Base-by-base conservation (phyloP, 2,329 filamentous ascomycete genomes). In the Thermothelomyces thermophilus region DNA sequence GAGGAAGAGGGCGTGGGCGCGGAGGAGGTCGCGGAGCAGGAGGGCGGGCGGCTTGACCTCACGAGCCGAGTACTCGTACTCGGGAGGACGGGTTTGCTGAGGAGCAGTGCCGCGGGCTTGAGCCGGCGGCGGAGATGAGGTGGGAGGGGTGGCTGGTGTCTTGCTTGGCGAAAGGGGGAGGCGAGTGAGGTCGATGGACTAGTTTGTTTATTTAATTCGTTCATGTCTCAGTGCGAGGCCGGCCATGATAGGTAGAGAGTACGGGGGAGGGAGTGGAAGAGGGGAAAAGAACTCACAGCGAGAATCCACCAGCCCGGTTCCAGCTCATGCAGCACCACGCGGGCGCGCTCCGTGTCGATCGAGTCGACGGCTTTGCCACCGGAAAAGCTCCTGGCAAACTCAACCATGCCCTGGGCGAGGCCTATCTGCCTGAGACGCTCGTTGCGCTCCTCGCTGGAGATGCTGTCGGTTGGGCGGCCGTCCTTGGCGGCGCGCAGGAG, bases 291-390 rank as follows among this genome's bases (percentile, higher is more conserved):
- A 70, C 86, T 63, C 73, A 94, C 90, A 54, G 89, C 90, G 53
- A 97, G 72, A 55, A 97, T 83, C 94, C 94, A 98, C 93, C 93
- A 98, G 26, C 87, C 87, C 14, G 79, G 73, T 66, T 98, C 91
- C 56, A 98, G 70, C 71, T 98, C 90, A 61, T 89, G 82, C 39
- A 96, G 71, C 30, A 97, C 76, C 30, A 96, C 84, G 28, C 90
- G 80, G 43, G 85, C 83, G 71, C 87, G 93, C 61, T 95, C 87
- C 1, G 93, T 97, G 63, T 98, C 93, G 52, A 98, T 84, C 9
- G 83, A 82, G 61, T 95, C 88, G 34, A 96, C 80, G 2, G 87
- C 67, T 58, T 83, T 76, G 52, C 84, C 87, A 54, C 81, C 77
- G 2, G 90, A 86, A 68, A 98, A 98, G 61, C 83, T 90, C 64